Percentiles rank a stretch among this genome's conserved stretches.
phyloP scores from a whole-genome alignment of 176 grass and related monocot species.

The Metroxylon sagu region DNA sequence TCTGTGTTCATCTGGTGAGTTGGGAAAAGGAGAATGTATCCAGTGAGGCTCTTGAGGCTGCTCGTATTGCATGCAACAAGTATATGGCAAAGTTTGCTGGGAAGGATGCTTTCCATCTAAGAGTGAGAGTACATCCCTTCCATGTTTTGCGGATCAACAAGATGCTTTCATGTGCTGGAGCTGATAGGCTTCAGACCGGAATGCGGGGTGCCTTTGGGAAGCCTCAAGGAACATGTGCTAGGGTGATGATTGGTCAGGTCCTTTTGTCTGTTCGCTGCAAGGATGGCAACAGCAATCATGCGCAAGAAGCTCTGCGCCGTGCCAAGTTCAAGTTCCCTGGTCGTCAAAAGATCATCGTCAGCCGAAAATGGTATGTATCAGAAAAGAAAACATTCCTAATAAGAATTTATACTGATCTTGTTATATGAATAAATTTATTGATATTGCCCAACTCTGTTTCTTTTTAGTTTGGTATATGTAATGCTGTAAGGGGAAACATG shows the following conservation, averaged over 20 bases:
- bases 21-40: slow-evolving; percentile 19
- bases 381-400: not conserved
- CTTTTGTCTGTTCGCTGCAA: slow-evolving; percentile 13
- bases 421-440: too few species aligned
- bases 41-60: slow-evolving; percentile 16
- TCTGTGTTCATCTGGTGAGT: slow-evolving; percentile 12
- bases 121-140: slow-evolving; percentile 12
- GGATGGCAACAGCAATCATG: not conserved
- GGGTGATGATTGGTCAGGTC: slow-evolving; percentile 8
- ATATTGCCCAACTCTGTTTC: too few species aligned
- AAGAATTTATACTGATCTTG: too few species aligned
- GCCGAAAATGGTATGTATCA: slow-evolving; percentile 3
- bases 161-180: slow-evolving; percentile 20
- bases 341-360: slow-evolving; percentile 17
- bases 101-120: slow-evolving; percentile 17
- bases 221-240: slow-evolving; percentile 15
- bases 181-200: slow-evolving; percentile 18
- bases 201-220: slow-evolving; percentile 21
- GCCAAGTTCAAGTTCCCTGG: slow-evolving; percentile 21
- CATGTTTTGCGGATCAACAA: slow-evolving; percentile 19
- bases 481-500: too few species aligned
- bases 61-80: slow-evolving; percentile 19
- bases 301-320: slow-evolving; percentile 16
- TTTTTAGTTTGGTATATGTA: too few species aligned
- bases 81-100: slow-evolving; percentile 14